Conservation (phyloP, 352 stramenopile species). For the Albugo candida region DNA sequence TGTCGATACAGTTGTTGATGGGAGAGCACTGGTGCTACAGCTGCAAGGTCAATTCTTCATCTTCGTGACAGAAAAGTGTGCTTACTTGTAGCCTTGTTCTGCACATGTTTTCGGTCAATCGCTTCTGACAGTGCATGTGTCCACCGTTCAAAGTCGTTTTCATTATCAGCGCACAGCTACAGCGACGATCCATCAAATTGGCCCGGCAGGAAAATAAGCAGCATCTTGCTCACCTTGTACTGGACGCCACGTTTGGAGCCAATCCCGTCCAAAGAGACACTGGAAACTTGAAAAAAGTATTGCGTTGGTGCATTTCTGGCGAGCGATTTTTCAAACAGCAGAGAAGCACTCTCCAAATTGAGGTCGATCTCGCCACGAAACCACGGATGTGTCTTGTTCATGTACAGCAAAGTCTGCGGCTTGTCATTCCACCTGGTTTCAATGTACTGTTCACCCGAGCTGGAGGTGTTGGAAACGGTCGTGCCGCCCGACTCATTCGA, state of each 20-base stretch:
- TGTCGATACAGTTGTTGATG: conserved; percentile 69
- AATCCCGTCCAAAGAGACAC: conserved; percentile 45
- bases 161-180: conserved; percentile 50
- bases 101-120: conserved; percentile 53
- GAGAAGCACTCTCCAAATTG: conserved; percentile 48
- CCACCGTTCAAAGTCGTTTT: conserved; percentile 63
- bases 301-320: conserved; percentile 52
- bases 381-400: conserved; percentile 61
- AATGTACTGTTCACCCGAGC: not conserved
- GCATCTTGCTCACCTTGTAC: conserved; percentile 38
- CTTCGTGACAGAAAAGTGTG: not conserved
- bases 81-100: conserved; percentile 9
- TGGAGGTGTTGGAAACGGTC: not conserved
- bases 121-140: conserved; percentile 48
- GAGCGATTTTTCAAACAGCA: conserved; percentile 66
- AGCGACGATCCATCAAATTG: not conserved
- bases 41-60: not conserved
- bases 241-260: conserved; percentile 65
- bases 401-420: conserved; percentile 38
- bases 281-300: conserved; percentile 76
- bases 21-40: conserved; percentile 18
- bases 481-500: conserved; percentile 6
- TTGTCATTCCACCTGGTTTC: not conserved
- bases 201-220: not conserved
- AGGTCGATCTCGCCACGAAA: conserved; percentile 60